phyloP scores from a whole-genome alignment of 257 asterid genomes.

The Primulina tabacum region DNA sequence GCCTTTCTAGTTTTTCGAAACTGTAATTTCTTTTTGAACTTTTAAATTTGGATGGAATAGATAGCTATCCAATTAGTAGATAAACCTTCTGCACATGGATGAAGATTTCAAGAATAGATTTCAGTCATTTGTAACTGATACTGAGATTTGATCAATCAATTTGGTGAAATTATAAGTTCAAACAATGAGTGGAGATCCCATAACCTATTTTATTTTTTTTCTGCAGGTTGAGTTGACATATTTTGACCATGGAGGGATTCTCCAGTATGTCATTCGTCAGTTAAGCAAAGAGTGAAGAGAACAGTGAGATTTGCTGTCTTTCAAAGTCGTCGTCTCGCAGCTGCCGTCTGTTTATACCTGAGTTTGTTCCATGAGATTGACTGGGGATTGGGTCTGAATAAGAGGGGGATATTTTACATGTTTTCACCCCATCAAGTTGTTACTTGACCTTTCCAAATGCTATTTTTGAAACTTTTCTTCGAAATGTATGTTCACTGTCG shows the following conservation, averaged over 20 bases:
- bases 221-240: slow-evolving; percentile 44
- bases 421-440: background rate
- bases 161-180: background rate
- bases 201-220: no score
- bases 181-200: background rate
- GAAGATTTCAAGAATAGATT: no score
- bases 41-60: no score
- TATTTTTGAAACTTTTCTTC: background rate
- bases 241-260: slow-evolving; percentile 49
- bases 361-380: background rate
- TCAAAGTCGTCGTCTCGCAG: background rate
- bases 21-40: background rate
- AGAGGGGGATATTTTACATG: background rate
- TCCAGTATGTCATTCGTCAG: slow-evolving; percentile 39
- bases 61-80: no score
- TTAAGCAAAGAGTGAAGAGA: slow-evolving; percentile 30
- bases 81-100: no score
- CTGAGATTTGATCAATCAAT: background rate
- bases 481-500: background rate
- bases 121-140: no score
- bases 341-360: background rate
- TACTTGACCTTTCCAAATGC: background rate
- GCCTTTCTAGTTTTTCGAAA: background rate
- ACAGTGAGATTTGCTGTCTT: background rate
- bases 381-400: no score